Percentiles rank a stretch among this genome's conserved stretches.
Evolutionary conservation across 441 rosid species (phyloP).

Genomic region (Brassica balearica): DNA sequence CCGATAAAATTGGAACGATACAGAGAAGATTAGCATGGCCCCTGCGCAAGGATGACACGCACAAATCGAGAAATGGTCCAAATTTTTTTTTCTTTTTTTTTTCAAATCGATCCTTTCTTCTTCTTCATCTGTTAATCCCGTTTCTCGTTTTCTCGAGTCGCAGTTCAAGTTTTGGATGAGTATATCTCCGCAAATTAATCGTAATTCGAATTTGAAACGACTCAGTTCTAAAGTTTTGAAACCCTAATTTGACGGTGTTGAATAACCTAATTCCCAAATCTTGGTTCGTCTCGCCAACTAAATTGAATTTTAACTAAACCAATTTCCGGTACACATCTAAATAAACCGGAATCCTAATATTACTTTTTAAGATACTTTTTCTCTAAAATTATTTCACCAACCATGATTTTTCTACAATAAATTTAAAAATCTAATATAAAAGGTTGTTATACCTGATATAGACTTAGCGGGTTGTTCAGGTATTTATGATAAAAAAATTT

Average conservation of each 20-base stretch:
- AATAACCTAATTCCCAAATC: too few relatives aligned
- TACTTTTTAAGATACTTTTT: too few relatives aligned
- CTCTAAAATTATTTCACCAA: too few relatives aligned
- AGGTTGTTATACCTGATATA: too few relatives aligned
- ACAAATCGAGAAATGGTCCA: conserved; percentile 68
- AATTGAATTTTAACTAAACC: too few relatives aligned
- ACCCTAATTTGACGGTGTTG: neutral
- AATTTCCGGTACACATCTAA: too few relatives aligned
- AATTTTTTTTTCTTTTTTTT: conserved; percentile 33
- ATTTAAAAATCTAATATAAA: too few relatives aligned
- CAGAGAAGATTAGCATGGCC: conserved; percentile 78
- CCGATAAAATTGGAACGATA: conserved; percentile 79
- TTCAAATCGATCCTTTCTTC: neutral
- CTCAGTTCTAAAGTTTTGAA: neutral
- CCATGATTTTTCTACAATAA: too few relatives aligned
- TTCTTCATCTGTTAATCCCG: neutral
- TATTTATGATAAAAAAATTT: too few relatives aligned
- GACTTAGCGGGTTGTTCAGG: too few relatives aligned
- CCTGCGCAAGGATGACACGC: conserved; percentile 78
- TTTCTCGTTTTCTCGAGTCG: neutral
- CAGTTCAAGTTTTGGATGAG: neutral
- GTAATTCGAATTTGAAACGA: neutral
- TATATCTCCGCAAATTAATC: neutral
- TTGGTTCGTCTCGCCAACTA: too few relatives aligned
- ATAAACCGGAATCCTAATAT: too few relatives aligned